These are phyloP conservation scores for Trichoderma virens DNA, from an alignment of 495 filamentous ascomycete genomes.

Conservation along the genomic window DNA sequence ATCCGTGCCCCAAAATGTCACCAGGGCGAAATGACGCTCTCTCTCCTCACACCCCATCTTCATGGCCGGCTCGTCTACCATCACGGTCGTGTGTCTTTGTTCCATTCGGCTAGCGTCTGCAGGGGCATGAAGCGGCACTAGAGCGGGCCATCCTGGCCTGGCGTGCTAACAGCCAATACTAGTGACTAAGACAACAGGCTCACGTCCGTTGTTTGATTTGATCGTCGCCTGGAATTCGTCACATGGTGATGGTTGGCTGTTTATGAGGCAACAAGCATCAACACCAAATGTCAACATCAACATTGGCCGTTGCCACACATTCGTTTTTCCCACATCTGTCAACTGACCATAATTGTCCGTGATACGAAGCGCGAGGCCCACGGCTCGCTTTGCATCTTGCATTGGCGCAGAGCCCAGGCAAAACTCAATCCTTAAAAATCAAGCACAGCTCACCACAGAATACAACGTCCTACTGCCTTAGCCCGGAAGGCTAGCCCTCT, in stretches of 20 bases:
- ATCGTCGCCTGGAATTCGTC: constrained; percentile 5
- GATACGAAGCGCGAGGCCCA: too few relatives aligned
- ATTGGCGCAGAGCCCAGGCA: not conserved
- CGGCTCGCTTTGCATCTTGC: too few relatives aligned
- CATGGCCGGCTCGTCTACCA: not conserved
- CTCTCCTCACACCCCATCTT: not conserved
- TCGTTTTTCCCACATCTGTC: too few relatives aligned
- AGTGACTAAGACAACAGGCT: constrained; percentile 2
- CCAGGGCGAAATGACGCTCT: not conserved
- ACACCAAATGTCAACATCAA: not conserved
- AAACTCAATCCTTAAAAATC: not conserved
- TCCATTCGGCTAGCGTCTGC: not conserved
- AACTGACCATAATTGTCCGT: not conserved
- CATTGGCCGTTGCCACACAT: not conserved
- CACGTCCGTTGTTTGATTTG: not conserved
- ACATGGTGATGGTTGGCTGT: not conserved
- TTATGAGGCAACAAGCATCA: too few relatives aligned
- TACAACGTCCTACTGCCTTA: not conserved
- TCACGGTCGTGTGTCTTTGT: not conserved
- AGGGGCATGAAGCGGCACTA: constrained; percentile 4
- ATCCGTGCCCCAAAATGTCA: not conserved
- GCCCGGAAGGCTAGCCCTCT: not conserved
- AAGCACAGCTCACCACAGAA: not conserved
- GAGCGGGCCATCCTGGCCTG: not conserved
- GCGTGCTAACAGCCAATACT: not conserved